Base-by-base conservation (phyloP, 148 eudicot species). In the Fagopyrum tataricum region DNA sequence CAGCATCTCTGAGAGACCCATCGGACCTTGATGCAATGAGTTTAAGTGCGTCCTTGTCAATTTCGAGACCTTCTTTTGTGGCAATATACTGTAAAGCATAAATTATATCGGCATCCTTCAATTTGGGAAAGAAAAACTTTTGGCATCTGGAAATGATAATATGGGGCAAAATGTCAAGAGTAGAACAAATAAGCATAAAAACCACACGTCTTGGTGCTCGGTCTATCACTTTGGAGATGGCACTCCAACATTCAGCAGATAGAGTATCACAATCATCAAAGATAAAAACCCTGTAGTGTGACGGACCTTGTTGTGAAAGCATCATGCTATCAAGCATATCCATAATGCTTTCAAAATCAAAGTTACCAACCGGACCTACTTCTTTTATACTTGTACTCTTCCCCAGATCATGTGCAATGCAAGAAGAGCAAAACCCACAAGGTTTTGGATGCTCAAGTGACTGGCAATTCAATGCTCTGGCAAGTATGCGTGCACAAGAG, bases 1-100 rank as follows among this genome's bases (percentile, higher is more conserved):
- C 96, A 62, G 97, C 99, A 76, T 95, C 99, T 77, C 99, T 87
- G 77, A 95, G 77, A 49, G 99, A 91, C 69, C 99, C 99, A 82
- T 92, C 96, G 53, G 99, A 91, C 72, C 97, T 82, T 17, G 97
- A 90, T 42, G 99, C 93, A 76, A 95, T 87, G 73, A 95, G 96
- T 88, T 88, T 92, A 8, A 95, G 66, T 8, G 99, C 99, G 72
- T 88, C 97, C 75, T 79, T 85, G 70, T 91, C 97, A 40, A 95
- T 90, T 72, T 90, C 89, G 37, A 92, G 76, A 72, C 89, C 87
- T 84, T 95, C 99, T 84, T 92, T 95, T 31, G 87, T 82, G 61
- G 99, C 89, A 72, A 95, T 84, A 90, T 89, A 86, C 73, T 90
- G 96, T 75, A 95, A 83, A 72, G 92, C 86, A 78, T 88, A 85